Percentiles rank a stretch among this genome's conserved stretches.
These are phyloP conservation scores for Recurvomyces mirabilis DNA, from an alignment of 495 filamentous ascomycete genomes.

Conservation along the genomic window DNA sequence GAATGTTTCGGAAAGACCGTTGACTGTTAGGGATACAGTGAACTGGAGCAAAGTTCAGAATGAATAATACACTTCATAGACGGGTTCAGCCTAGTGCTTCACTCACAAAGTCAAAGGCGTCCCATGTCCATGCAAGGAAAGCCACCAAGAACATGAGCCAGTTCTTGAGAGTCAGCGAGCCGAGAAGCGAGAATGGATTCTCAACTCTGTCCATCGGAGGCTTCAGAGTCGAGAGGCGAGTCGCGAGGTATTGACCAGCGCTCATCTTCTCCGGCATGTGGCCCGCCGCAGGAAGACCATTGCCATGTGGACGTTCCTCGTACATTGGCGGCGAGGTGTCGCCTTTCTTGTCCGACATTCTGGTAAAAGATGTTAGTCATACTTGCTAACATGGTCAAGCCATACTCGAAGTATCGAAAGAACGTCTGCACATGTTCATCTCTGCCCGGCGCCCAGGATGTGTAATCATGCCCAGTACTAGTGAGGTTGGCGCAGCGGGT, in stretches of 20 bases:
- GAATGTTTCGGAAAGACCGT: conserved; percentile 55
- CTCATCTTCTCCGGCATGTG: conserved; percentile 19
- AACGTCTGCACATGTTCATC: too few relatives aligned
- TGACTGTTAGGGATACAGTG: conserved; percentile 68
- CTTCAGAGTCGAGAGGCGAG: conserved; percentile 59
- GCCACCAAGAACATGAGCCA: conserved; percentile 72
- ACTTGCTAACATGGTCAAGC: too few relatives aligned
- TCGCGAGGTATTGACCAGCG: conserved; percentile 45
- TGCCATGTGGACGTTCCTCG: not conserved
- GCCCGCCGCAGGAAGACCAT: not conserved
- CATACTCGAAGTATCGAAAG: too few relatives aligned
- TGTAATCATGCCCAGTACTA: too few relatives aligned
- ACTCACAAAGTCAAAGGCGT: conserved; percentile 86
- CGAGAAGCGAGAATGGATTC: conserved; percentile 63
- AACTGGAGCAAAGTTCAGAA: too few relatives aligned
- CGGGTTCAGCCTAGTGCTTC: too few relatives aligned
- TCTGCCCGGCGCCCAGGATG: too few relatives aligned
- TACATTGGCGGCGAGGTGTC: too few relatives aligned
- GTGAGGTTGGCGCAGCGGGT: too few relatives aligned
- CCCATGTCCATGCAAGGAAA: conserved; percentile 51
- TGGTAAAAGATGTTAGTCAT: not conserved
- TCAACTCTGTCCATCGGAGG: conserved; percentile 68
- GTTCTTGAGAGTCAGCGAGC: conserved; percentile 59
- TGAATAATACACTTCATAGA: too few relatives aligned
- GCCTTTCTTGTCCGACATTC: conserved; percentile 1